Percentiles rank a stretch among this genome's conserved stretches.
phyloP scores from a whole-genome alignment of 148 eudicot genomes.

The Spergularia bocconei region DNA sequence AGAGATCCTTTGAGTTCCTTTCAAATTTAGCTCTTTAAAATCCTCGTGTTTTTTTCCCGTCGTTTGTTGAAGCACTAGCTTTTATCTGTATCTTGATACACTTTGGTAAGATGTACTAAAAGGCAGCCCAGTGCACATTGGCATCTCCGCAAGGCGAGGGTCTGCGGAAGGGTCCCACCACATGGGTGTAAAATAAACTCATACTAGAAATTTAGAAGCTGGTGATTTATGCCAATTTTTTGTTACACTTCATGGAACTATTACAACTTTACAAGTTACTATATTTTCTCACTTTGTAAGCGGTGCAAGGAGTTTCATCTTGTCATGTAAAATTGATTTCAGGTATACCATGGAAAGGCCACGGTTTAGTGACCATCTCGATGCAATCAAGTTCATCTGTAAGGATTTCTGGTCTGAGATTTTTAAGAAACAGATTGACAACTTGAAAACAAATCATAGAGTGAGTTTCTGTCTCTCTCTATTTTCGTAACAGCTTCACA shows the following conservation, averaged over 20 bases:
- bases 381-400: constrained; percentile 94
- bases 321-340: constrained; percentile 3
- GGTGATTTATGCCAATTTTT: neutral
- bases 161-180: too few relatives aligned
- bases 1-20: neutral
- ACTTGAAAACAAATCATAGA: constrained; percentile 92
- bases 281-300: neutral
- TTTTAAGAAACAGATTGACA: constrained; percentile 98
- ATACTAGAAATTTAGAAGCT: neutral
- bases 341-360: constrained; percentile 98
- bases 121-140: too few relatives aligned
- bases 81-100: neutral
- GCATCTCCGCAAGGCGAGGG: too few relatives aligned
- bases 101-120: neutral
- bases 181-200: neutral
- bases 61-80: neutral
- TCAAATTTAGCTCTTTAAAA: neutral
- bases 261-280: neutral
- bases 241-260: neutral
- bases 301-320: constrained; percentile 5
- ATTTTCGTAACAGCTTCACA: neutral
- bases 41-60: neutral
- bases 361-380: constrained; percentile 90
- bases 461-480: constrained; percentile 36
- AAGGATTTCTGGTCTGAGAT: constrained; percentile 98